These are phyloP conservation scores for Globisporangium heterothallicum DNA, from an alignment of 352 stramenopile genomes.

Conservation along the genomic window DNA sequence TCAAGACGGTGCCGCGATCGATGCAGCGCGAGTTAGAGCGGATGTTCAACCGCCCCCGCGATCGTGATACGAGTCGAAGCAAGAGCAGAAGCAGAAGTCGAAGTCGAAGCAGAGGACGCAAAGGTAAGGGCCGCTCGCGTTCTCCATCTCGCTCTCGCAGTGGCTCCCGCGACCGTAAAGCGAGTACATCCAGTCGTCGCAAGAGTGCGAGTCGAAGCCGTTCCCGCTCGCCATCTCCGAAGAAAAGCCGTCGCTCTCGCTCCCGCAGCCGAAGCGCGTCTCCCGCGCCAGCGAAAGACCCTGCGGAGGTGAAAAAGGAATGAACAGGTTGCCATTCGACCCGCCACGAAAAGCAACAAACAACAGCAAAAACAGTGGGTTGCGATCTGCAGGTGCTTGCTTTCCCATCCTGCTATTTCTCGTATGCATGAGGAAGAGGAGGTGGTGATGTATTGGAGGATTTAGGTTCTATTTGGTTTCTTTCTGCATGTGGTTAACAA, in stretches of 20 bases:
- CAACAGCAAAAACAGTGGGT: not conserved
- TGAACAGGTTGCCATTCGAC: slow-evolving; percentile 1
- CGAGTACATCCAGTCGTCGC: slow-evolving; percentile 23
- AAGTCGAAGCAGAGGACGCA: slow-evolving; percentile 40
- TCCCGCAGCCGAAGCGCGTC: slow-evolving; percentile 46
- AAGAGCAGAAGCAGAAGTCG: slow-evolving; percentile 42
- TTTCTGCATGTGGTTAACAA: not conserved
- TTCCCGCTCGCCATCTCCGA: slow-evolving; percentile 35
- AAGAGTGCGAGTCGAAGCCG: slow-evolving; percentile 35
- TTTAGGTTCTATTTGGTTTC: not conserved
- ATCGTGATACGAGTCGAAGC: slow-evolving; percentile 35
- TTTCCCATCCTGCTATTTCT: not conserved
- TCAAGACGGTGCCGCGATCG: slow-evolving; percentile 84
- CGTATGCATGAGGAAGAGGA: not conserved
- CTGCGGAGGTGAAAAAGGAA: slow-evolving; percentile 16
- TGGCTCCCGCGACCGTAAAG: slow-evolving; percentile 31
- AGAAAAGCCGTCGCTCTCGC: slow-evolving; percentile 35
- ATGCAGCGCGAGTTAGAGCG: slow-evolving; percentile 85
- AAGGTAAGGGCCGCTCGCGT: slow-evolving; percentile 23
- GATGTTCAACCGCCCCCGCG: slow-evolving; percentile 69
- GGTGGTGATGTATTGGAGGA: not conserved
- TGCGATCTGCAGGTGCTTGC: not conserved
- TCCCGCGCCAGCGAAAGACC: slow-evolving; percentile 4
- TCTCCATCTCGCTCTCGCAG: slow-evolving; percentile 46
- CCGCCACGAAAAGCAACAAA: not conserved